Percentiles rank a stretch among this genome's conserved stretches.
Evolutionary conservation across 257 asterid species (phyloP).

Genomic region (Solanum verrucosum): DNA sequence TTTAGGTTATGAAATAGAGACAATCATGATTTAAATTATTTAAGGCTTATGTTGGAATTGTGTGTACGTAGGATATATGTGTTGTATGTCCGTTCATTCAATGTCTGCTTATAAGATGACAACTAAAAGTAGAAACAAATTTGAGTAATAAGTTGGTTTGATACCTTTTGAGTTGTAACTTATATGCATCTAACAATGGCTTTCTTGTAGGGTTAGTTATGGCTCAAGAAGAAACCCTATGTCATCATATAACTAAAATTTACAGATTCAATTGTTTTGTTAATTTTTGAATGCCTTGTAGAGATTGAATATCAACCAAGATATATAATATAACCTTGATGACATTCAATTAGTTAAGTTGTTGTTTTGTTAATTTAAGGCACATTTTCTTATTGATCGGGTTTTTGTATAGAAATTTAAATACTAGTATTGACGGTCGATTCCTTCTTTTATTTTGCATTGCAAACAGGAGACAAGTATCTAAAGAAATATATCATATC

Average conservation of each 20-base stretch:
- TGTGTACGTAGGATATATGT: not conserved
- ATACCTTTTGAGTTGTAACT: no score
- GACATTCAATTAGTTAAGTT: no score
- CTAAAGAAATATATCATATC: not conserved
- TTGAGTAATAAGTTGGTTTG: not conserved
- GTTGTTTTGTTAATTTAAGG: not conserved
- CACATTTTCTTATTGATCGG: not conserved
- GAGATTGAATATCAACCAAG: not conserved
- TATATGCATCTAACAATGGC: no score
- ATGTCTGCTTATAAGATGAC: not conserved
- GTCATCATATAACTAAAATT: not conserved
- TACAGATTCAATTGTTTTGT: not conserved
- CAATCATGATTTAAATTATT: not conserved
- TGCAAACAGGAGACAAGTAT: constrained; percentile 5
- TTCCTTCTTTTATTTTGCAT: not conserved
- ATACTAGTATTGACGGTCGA: no score
- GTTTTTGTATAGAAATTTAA: not conserved
- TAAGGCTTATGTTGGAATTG: not conserved
- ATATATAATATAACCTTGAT: not conserved
- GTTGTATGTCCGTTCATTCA: not conserved
- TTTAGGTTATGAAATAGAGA: not conserved
- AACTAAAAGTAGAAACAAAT: not conserved
- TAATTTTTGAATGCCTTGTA: not conserved
- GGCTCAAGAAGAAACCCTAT: not conserved
- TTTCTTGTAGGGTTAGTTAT: not conserved